Evolutionary conservation across 1,284 basidiomycete genomes (phyloP).

Genomic region (Cutaneotrichosporon arboriforme): DNA sequence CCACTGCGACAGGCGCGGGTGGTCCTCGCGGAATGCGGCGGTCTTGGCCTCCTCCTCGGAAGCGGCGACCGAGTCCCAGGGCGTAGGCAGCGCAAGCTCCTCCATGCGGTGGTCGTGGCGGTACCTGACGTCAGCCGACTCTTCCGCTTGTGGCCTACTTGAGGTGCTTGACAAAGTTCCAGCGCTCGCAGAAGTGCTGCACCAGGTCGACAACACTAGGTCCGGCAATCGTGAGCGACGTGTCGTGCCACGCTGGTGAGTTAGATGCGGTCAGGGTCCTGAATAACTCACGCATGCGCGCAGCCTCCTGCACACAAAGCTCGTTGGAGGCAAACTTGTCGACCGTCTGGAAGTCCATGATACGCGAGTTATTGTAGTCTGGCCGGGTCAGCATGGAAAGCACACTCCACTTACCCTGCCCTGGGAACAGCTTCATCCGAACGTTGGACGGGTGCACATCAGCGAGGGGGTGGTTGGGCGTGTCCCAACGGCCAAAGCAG

Average conservation of each 20-base stretch:
- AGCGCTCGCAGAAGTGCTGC: conserved; percentile 77
- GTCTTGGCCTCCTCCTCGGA: conserved; percentile 25
- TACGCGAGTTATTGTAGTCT: conserved; percentile 74
- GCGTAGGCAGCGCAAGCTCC: conserved; percentile 70
- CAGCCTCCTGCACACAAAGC: conserved; percentile 63
- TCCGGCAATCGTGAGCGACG: conserved; percentile 70
- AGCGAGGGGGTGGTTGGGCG: conserved; percentile 67
- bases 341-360: conserved; percentile 57
- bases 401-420: conserved; percentile 53
- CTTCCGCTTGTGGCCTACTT: conserved; percentile 20
- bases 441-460: conserved; percentile 86
- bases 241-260: conserved; percentile 49
- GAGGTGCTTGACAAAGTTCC: conserved; percentile 49
- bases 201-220: conserved; percentile 78
- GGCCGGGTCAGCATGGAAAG: not conserved
- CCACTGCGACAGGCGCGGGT: conserved; percentile 46
- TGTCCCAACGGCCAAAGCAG: conserved; percentile 83
- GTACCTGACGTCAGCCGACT: conserved; percentile 40
- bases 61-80: conserved; percentile 38
- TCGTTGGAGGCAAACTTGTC: conserved; percentile 70
- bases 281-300: conserved; percentile 50
- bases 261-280: not conserved
- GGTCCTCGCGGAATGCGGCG: conserved; percentile 36
- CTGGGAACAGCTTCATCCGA: conserved; percentile 74
- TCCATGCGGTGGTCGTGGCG: conserved; percentile 54